These are phyloP conservation scores for Mucor circinelloides DNA, from an alignment of 371 early-diverging fungal genomes.

Conservation along the genomic window DNA sequence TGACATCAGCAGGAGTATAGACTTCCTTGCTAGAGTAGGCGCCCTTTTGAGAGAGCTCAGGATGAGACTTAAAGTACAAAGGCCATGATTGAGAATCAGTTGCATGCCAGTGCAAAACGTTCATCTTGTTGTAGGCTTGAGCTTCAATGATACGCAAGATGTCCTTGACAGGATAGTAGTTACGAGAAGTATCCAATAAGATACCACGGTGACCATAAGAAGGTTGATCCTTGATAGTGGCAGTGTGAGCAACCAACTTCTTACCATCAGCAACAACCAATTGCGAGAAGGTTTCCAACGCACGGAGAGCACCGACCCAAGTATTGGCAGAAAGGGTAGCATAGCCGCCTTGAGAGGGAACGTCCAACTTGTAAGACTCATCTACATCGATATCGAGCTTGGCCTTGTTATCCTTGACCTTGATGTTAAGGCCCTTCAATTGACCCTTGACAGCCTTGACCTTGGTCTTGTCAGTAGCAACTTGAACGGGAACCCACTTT, in stretches of 20 bases:
- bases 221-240: conserved; percentile 68
- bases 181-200: conserved; percentile 76
- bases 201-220: conserved; percentile 75
- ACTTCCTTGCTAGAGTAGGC: conserved; percentile 62
- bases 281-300: conserved; percentile 77
- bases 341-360: conserved; percentile 52
- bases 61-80: conserved; percentile 61
- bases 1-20: conserved; percentile 66
- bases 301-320: conserved; percentile 81
- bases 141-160: conserved; percentile 73
- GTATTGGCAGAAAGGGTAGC: conserved; percentile 63
- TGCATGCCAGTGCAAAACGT: conserved; percentile 84
- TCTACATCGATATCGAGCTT: conserved; percentile 54
- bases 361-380: conserved; percentile 69
- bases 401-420: conserved; percentile 22
- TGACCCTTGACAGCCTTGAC: conserved; percentile 97
- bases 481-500: conserved; percentile 43
- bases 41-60: conserved; percentile 66
- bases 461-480: conserved; percentile 6
- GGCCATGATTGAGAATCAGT: conserved; percentile 84
- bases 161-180: conserved; percentile 68
- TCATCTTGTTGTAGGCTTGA: conserved; percentile 80
- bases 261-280: conserved; percentile 46
- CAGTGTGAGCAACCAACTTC: conserved; percentile 51
- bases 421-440: conserved; percentile 72